Percentiles rank a stretch among this genome's conserved stretches.
Conservation (phyloP, 768 basidiomycete species). For the Psilocybe tampanensis region DNA sequence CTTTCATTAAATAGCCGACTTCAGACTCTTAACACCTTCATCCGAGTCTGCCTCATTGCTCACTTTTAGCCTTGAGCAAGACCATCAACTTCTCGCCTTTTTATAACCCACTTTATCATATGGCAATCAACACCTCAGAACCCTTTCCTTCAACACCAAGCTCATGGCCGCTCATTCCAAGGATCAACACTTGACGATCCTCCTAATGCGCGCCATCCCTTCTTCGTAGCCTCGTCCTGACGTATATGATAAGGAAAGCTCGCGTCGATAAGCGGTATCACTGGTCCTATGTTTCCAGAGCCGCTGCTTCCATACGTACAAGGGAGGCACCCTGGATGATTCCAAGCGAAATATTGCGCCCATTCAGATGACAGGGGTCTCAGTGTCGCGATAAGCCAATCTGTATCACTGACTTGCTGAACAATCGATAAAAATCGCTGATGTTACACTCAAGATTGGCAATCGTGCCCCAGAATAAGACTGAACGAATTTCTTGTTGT, state of each 20-base stretch:
- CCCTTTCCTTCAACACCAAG: neutral
- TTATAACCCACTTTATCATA: neutral
- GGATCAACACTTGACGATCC: neutral
- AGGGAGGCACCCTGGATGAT: neutral
- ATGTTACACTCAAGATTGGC: neutral
- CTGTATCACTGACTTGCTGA: neutral
- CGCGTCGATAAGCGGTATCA: neutral
- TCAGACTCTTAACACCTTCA: constrained; percentile 10
- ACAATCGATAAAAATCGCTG: neutral
- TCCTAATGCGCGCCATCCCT: neutral
- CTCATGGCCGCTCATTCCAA: neutral
- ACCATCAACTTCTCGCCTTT: neutral
- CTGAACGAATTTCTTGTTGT: neutral
- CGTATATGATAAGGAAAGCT: neutral
- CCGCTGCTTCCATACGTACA: neutral
- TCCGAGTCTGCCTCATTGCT: constrained; percentile 8
- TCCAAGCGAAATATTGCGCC: neutral
- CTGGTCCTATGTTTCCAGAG: neutral
- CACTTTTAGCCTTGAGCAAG: constrained; percentile 2
- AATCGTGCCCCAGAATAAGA: no score
- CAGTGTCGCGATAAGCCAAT: neutral
- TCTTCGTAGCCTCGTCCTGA: neutral
- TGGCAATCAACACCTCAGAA: neutral
- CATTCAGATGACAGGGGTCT: neutral
- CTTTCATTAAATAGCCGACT: constrained; percentile 18